Conservation (phyloP, 2,329 filamentous ascomycete genomes). For the Stagonosporopsis cucurbitacearum region DNA sequence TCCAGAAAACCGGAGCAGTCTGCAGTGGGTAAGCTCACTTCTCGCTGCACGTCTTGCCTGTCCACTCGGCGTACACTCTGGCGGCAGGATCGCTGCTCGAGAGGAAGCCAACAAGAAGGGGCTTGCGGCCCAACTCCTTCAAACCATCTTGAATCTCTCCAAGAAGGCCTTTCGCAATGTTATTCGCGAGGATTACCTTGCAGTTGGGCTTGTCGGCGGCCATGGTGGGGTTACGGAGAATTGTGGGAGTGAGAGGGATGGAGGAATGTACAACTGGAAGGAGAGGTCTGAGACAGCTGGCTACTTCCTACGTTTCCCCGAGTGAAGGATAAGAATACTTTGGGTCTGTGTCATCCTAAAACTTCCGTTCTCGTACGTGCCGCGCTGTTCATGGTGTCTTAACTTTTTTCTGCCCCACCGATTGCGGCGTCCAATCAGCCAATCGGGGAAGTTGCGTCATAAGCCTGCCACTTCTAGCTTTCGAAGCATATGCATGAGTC, state of each 20-base stretch:
- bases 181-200: slow-evolving; percentile 90
- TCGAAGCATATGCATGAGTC: slow-evolving; percentile 18
- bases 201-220: slow-evolving; percentile 63
- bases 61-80: slow-evolving; percentile 95
- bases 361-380: slow-evolving; percentile 14
- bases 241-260: not conserved
- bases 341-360: slow-evolving; percentile 21
- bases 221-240: slow-evolving; percentile 37
- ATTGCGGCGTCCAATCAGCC: slow-evolving; percentile 20
- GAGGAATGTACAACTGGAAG: not conserved
- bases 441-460: slow-evolving; percentile 22
- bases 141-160: slow-evolving; percentile 79
- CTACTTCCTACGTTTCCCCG: slow-evolving; percentile 16
- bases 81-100: slow-evolving; percentile 92
- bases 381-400: slow-evolving; percentile 15
- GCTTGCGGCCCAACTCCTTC: slow-evolving; percentile 72
- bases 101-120: slow-evolving; percentile 87
- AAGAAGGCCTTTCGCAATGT: slow-evolving; percentile 82
- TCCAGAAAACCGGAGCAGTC: slow-evolving; percentile 4
- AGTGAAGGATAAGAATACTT: slow-evolving; percentile 17
- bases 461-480: slow-evolving; percentile 23
- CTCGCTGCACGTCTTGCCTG: slow-evolving; percentile 92
- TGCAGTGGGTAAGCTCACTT: slow-evolving; percentile 70
- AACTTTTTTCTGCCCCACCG: slow-evolving; percentile 24
- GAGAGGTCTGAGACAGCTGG: not conserved